Evolutionary conservation across 129 eudicot genomes (phyloP), one percentile per base, ranked within the genome.

Genomic region (Gnaphalium uliginosum): DNA sequence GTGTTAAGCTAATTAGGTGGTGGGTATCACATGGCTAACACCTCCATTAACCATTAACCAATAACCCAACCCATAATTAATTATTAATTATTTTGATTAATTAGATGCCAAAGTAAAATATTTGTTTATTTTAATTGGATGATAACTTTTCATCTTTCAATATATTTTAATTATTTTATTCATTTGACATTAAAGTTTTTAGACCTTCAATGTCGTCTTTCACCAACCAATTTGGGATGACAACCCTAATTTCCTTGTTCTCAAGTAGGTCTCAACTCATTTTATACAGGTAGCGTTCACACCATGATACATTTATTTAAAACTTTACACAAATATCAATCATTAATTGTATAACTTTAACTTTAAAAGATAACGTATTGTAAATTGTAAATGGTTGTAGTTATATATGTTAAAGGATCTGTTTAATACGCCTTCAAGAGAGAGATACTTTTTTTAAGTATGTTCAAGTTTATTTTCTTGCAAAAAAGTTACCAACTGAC

Each of bases 1-100:
- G 63, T 39, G 57, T 22, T 50, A 68, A 59, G 81, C 62, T 68
- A n/a, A n/a, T n/a, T 77, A 68, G 50, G 61, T 69, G 25, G 61
- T 56, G 56, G 83, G 72, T 72, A 66, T 79, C 83, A 79, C 83
- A 79, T 79, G 78, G 73, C 68, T 79, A 72, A 64, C 73, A 53
- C 78, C 58, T 71, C 29, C 72, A 71, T 63, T 35, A 69, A 71
- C 69, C 32, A 41, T n/a, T n/a, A 29, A 29, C 32, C 32, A 30
- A 63, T 78, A 71, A 50, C 66, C 33, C 57, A 30, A 18, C 73
- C 73, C 41, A 63, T 50, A 43, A 33, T n/a, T 33, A 25, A 14
- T 64, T 72, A 24, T 79, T n/a, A n/a, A n/a, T n/a, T n/a, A n/a
- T n/a, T n/a, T 69, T 25, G 59, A 61, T 37, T 32, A 64, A 46